Evolutionary conservation across 2,329 filamentous ascomycete genomes (phyloP).

Genomic region (Colletotrichum siamense): DNA sequence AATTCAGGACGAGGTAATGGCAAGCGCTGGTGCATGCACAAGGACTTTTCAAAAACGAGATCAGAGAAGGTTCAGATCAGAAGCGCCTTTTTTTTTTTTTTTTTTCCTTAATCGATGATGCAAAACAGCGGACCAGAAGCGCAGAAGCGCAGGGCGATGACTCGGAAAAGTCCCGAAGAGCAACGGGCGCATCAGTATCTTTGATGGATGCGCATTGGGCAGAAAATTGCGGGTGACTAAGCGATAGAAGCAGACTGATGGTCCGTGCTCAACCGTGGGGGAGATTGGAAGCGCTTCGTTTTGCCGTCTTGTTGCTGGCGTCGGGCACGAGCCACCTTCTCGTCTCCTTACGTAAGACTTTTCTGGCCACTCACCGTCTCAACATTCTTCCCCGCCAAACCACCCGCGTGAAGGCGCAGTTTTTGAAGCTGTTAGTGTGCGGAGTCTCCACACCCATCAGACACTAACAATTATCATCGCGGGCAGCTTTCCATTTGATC

Average conservation of each 20-base stretch:
- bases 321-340: background rate
- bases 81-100: background rate
- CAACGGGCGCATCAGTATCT: background rate
- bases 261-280: background rate
- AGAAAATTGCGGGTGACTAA: background rate
- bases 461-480: background rate
- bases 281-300: constrained; percentile 4
- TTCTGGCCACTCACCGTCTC: background rate
- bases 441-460: background rate
- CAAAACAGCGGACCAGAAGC: background rate
- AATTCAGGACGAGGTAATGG: background rate
- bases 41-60: background rate
- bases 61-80: background rate
- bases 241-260: background rate
- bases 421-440: background rate
- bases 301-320: background rate
- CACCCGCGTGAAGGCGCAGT: background rate
- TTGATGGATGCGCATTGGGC: background rate
- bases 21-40: background rate
- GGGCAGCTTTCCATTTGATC: background rate
- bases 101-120: background rate
- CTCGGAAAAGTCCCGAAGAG: background rate
- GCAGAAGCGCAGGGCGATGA: background rate
- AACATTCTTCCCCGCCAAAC: background rate
- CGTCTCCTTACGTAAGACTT: background rate